These are phyloP conservation scores for Aspergillus olivimuriae DNA, from an alignment of 495 filamentous ascomycete species.

Conservation along the genomic window DNA sequence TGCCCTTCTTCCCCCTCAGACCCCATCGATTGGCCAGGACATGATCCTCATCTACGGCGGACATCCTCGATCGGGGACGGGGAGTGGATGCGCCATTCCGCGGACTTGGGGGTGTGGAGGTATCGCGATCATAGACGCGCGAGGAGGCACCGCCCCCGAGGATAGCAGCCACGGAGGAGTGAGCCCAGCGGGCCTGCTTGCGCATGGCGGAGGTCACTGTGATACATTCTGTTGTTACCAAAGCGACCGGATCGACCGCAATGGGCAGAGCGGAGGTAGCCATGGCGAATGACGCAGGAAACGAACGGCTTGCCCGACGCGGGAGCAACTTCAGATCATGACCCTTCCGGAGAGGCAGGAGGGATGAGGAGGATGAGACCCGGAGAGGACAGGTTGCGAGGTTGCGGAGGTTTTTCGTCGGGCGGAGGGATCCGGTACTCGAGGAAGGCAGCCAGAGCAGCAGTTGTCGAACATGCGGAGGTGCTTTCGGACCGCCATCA, in stretches of 20 bases:
- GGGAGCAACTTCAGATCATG: conserved; percentile 17
- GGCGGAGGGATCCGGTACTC: no score
- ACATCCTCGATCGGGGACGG: conserved; percentile 9
- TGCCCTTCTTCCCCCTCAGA: conserved; percentile 89
- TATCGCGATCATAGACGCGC: conserved; percentile 38
- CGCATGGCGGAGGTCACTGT: conserved; percentile 96
- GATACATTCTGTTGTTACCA: conserved; percentile 99
- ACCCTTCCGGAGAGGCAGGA: conserved; percentile 5
- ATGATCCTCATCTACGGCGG: conserved; percentile 42
- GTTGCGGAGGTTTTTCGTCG: background rate
- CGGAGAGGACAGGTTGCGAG: background rate
- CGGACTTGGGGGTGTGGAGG: conserved; percentile 32
- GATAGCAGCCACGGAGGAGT: conserved; percentile 94
- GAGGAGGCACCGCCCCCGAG: conserved; percentile 68
- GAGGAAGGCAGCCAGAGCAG: no score
- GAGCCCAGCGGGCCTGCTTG: conserved; percentile 93
- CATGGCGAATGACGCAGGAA: conserved; percentile 3
- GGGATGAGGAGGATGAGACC: background rate
- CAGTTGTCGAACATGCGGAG: no score
- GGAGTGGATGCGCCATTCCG: conserved; percentile 22
- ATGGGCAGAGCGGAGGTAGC: conserved; percentile 49
- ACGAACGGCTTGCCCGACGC: conserved; percentile 4
- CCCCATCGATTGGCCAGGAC: conserved; percentile 70
- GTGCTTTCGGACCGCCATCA: no score
- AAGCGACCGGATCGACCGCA: conserved; percentile 86